A percentile compares a stretch with the other conserved stretches of the same genome.
Evolutionary conservation across 441 rosid genomes (phyloP).

Genomic region (Biscutella laevigata): DNA sequence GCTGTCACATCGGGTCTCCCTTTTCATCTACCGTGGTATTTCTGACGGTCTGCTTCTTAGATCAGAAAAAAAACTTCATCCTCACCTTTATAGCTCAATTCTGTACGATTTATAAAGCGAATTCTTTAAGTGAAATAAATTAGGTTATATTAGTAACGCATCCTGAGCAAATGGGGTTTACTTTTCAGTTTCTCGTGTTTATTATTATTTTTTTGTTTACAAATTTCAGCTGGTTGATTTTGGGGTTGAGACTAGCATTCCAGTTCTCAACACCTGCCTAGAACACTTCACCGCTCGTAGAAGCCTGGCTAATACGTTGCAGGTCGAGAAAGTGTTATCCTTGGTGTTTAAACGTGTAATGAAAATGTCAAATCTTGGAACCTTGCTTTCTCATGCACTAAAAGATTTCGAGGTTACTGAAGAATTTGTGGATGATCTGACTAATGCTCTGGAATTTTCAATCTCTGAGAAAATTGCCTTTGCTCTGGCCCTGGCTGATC

Average conservation of each 20-base stretch:
- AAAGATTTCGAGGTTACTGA: conserved; percentile 39
- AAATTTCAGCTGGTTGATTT: conserved; percentile 48
- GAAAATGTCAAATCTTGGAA: conserved; percentile 51
- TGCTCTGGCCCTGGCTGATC: conserved; percentile 66
- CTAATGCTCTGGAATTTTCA: conserved; percentile 43
- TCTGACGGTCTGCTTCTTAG: too few species aligned
- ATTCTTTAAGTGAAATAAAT: too few species aligned
- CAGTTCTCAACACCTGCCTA: conserved; percentile 55
- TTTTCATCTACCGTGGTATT: too few species aligned
- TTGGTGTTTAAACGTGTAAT: conserved; percentile 49
- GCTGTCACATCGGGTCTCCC: not conserved
- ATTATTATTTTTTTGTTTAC: not conserved
- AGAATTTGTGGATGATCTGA: conserved; percentile 45
- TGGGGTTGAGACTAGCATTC: conserved; percentile 55
- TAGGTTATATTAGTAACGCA: too few species aligned
- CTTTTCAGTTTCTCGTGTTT: not conserved
- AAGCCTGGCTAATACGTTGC: conserved; percentile 35
- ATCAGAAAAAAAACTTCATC: too few species aligned
- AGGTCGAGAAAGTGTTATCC: conserved; percentile 45
- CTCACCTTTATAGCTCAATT: too few species aligned
- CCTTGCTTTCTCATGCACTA: conserved; percentile 59
- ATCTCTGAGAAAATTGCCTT: conserved; percentile 56
- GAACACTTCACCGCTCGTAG: conserved; percentile 41
- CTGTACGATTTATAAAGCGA: too few species aligned
- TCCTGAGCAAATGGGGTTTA: not conserved